Evolutionary conservation across 441 rosid species (phyloP).

Genomic region (Corymbia citriodora): DNA sequence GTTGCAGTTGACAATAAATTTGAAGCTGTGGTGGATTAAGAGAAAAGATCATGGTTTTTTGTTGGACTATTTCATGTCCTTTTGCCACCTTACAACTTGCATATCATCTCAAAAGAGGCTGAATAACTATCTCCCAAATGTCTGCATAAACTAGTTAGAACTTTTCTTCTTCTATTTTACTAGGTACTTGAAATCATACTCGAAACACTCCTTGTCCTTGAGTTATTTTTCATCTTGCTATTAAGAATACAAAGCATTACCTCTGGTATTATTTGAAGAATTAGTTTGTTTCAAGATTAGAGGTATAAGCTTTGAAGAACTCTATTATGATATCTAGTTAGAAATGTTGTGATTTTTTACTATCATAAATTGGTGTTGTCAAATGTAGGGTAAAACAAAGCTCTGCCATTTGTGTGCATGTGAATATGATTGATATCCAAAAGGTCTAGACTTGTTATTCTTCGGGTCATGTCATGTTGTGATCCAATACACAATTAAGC

Average conservation of each 20-base stretch:
- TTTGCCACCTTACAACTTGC: neutral
- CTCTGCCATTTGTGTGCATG: neutral
- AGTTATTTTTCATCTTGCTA: neutral
- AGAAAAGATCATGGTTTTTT: neutral
- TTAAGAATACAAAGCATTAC: neutral
- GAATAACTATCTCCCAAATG: neutral
- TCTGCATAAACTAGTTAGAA: neutral
- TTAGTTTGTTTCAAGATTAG: neutral
- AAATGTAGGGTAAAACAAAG: neutral
- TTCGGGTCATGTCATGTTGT: neutral
- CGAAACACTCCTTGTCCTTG: neutral
- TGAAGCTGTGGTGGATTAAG: neutral
- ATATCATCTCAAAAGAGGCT: neutral
- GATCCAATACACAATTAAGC: neutral
- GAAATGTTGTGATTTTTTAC: neutral
- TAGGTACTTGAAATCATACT: neutral
- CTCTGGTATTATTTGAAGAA: neutral
- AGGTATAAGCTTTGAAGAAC: neutral
- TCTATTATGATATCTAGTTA: neutral
- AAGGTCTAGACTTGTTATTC: neutral
- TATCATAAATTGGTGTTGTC: neutral
- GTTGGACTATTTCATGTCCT: neutral
- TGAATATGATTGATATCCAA: neutral
- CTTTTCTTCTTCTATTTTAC: neutral
- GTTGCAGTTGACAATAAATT: neutral